These are phyloP conservation scores for Alternaria brassicae DNA, from an alignment of 2,329 filamentous ascomycete species.

Conservation along the genomic window DNA sequence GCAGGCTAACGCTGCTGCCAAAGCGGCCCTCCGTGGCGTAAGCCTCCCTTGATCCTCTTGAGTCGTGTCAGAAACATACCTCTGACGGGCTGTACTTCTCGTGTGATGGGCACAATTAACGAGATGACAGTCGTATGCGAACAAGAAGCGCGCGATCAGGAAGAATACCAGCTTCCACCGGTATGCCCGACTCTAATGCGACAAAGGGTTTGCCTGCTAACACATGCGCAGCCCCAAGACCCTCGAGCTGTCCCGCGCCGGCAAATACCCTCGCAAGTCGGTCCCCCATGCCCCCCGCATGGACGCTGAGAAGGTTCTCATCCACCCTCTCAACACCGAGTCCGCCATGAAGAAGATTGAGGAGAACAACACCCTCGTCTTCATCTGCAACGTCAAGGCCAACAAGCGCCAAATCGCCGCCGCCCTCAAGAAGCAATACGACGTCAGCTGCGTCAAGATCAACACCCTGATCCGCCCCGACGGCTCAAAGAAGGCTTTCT, in stretches of 20 bases:
- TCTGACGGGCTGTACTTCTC: slow-evolving; percentile 60
- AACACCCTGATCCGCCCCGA: slow-evolving; percentile 99
- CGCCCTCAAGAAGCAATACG: slow-evolving; percentile 98
- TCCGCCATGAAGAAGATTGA: slow-evolving; percentile 99
- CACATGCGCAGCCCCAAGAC: slow-evolving; percentile 74
- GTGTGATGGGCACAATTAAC: slow-evolving; percentile 49
- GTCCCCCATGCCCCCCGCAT: slow-evolving; percentile 88
- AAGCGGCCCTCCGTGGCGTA: slow-evolving; percentile 96
- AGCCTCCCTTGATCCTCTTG: slow-evolving; percentile 56
- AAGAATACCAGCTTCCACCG: slow-evolving; percentile 94
- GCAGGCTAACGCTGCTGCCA: slow-evolving; percentile 91
- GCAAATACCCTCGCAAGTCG: slow-evolving; percentile 97
- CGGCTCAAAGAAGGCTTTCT: slow-evolving; percentile 98
- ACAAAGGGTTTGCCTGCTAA: slow-evolving; percentile 6
- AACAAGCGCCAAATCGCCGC: slow-evolving; percentile 99
- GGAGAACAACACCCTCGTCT: slow-evolving; percentile 99
- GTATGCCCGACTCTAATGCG: slow-evolving; percentile 12
- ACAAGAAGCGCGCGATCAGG: slow-evolving; percentile 94
- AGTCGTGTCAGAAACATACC: slow-evolving; percentile 60
- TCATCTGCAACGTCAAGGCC: slow-evolving; percentile 88
- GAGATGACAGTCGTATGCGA: slow-evolving; percentile 67
- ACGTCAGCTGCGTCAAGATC: slow-evolving; percentile 98
- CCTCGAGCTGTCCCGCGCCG: slow-evolving; percentile 83
- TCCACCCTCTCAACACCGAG: slow-evolving; percentile 99
- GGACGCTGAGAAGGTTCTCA: slow-evolving; percentile 96